Conservation (phyloP, 2,329 filamentous ascomycete genomes). For the Coniochaeta sp. region DNA sequence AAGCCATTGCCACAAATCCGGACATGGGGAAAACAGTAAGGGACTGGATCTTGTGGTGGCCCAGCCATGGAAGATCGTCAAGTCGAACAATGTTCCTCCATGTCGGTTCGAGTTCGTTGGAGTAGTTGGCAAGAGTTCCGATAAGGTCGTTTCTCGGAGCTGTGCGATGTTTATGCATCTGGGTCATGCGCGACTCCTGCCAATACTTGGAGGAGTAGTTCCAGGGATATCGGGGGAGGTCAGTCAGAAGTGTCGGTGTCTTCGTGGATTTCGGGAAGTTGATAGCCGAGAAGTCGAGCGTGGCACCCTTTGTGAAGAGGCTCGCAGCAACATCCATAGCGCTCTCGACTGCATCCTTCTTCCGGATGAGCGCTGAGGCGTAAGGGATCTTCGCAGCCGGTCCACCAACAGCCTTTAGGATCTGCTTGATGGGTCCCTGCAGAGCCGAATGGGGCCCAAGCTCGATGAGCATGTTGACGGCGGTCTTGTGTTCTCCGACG, state of each 20-base stretch:
- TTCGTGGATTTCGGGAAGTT: constrained; percentile 35
- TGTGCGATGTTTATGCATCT: constrained; percentile 32
- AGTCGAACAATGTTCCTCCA: constrained; percentile 42
- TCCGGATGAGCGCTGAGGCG: constrained; percentile 40
- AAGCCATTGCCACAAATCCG: constrained; percentile 43
- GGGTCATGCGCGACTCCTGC: constrained; percentile 37
- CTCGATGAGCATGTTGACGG: constrained; percentile 37
- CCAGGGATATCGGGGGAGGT: constrained; percentile 42
- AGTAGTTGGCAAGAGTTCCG: constrained; percentile 35
- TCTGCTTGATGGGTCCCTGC: constrained; percentile 43
- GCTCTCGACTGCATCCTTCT: constrained; percentile 38
- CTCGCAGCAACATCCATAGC: constrained; percentile 35
- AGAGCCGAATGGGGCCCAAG: constrained; percentile 43
- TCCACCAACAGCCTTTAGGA: constrained; percentile 35
- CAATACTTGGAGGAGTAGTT: constrained; percentile 38
- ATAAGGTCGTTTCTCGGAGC: constrained; percentile 37
- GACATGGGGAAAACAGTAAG: constrained; percentile 48
- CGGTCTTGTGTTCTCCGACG: constrained; percentile 26
- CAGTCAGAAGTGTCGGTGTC: constrained; percentile 28
- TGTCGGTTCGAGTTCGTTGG: constrained; percentile 35
- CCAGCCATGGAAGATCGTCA: constrained; percentile 48
- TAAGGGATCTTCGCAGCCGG: constrained; percentile 36
- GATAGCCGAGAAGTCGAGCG: constrained; percentile 35
- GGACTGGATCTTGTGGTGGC: constrained; percentile 51
- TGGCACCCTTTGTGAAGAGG: constrained; percentile 37